phyloP scores from a whole-genome alignment of 2,329 filamentous ascomycete species.

The Graphilbum ipis-grandicollis region DNA sequence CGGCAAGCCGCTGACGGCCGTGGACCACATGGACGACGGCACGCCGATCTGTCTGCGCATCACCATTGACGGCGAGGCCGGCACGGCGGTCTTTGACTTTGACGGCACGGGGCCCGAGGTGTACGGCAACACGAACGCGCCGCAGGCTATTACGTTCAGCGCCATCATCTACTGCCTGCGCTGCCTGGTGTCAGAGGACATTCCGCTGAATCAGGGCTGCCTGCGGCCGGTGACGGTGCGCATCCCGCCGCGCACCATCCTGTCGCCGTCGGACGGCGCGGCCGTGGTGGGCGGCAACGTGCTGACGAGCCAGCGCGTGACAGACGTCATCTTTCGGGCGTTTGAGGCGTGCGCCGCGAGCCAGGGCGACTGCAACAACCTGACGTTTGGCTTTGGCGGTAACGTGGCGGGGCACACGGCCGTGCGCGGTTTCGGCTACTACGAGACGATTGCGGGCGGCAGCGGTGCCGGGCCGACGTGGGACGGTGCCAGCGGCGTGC shows the following conservation, averaged over 20 bases:
- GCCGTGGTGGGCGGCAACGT: conserved; percentile 77
- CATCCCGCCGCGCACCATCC: conserved; percentile 55
- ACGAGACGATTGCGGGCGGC: conserved; percentile 18
- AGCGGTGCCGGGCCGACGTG: conserved; percentile 15
- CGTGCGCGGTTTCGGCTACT: conserved; percentile 13
- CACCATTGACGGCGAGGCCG: conserved; percentile 55
- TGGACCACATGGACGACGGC: conserved; percentile 80
- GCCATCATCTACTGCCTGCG: conserved; percentile 78
- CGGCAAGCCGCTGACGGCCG: conserved; percentile 52
- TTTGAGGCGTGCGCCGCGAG: conserved; percentile 13
- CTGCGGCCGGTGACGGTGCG: conserved; percentile 57
- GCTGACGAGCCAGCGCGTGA: conserved; percentile 62
- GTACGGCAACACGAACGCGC: conserved; percentile 62
- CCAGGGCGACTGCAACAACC: conserved; percentile 17
- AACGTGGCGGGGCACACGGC: conserved; percentile 9
- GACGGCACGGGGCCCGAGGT: conserved; percentile 59
- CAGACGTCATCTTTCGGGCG: conserved; percentile 44
- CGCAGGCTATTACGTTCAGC: conserved; percentile 60
- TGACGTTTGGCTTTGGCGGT: conserved; percentile 15
- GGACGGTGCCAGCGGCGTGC: conserved; percentile 14
- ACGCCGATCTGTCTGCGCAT: conserved; percentile 60
- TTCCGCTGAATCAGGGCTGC: conserved; percentile 77
- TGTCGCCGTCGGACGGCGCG: conserved; percentile 58
- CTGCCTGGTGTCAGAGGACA: conserved; percentile 63
- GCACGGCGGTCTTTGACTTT: conserved; percentile 65